Evolutionary conservation across 345 rosid species (phyloP).

Genomic region (Eucalyptus fibrosa): DNA sequence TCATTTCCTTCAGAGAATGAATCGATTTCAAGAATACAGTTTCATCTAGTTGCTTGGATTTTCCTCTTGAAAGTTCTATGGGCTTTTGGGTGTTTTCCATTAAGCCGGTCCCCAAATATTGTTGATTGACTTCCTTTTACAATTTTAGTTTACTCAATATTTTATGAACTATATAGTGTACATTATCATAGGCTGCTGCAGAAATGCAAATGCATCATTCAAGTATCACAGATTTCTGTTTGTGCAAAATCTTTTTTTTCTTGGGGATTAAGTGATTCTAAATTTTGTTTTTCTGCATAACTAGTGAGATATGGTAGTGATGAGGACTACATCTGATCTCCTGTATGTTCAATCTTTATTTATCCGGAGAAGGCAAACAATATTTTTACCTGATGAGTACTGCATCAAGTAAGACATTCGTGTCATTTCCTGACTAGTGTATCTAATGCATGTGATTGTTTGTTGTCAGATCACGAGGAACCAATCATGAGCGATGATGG

Average conservation of each 20-base stretch:
- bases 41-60: neutral
- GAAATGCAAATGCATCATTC: neutral
- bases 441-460: neutral
- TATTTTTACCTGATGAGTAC: neutral
- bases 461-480: slow-evolving; percentile 20
- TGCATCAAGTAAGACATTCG: neutral
- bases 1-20: neutral
- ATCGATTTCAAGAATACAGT: neutral
- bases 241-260: neutral
- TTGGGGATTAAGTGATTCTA: neutral
- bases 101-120: neutral
- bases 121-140: neutral
- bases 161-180: neutral
- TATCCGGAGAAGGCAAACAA: neutral
- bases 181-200: neutral
- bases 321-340: neutral
- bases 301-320: neutral
- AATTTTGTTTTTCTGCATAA: neutral
- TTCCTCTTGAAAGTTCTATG: neutral
- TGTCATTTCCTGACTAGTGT: neutral
- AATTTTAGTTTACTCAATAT: neutral
- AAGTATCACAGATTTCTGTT: neutral
- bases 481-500: slow-evolving; percentile 2
- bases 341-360: neutral
- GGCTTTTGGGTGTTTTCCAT: neutral